Base-by-base conservation (phyloP, 371 early-diverging fungal genomes). In the Lichtheimia hyalospora region DNA sequence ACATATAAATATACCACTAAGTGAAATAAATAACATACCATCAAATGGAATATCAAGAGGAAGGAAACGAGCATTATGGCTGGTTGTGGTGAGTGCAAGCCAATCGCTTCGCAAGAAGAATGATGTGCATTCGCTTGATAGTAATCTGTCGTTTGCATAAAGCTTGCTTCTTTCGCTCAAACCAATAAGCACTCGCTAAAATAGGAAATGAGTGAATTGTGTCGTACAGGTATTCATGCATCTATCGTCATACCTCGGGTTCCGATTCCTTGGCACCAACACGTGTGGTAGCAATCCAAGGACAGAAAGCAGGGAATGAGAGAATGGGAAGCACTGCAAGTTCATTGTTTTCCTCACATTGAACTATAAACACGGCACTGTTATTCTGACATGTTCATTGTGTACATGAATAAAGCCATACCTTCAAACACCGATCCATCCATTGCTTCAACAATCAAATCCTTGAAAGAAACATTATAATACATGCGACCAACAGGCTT, bases 31-130 rank as follows among this genome's bases (percentile, higher is more conserved):
- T n/a, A 8, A 34, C 34, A 63, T 67, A 67, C 73, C 56, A n/a
- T 69, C 64, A 16, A 73, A 58, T 16, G 63, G 16, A 1, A 60
- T 50, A 49, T 73, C 69, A 41, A 87, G 69, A 1, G 87, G 79
- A 28, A 95, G 62, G 68, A 96, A 94, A 27, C 91, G 84, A 14
- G 87, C 86, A 10, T 83, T 72, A 67, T 98, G 96, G n/a, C 83
- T 84, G 2, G 91, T 84, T 0, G 96, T 97, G 2, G 97, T 92
- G 50, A 86, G 85, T 3, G 96, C 82, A 43, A 97, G 69, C 74
- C 89, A 93, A 56, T 89, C 87, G 51, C 84, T 79, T 56, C 95
- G 94, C 46, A 96, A 61, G 51, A 83, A 88, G 71, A 93, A 96
- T 2, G 96, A 95, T 4, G 95, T 94, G 59, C 91, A 90, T 15